Evolutionary conservation across 768 basidiomycete species (phyloP), one percentile per base, ranked within the genome.

Genomic region (Tricholoma furcatifolium): DNA sequence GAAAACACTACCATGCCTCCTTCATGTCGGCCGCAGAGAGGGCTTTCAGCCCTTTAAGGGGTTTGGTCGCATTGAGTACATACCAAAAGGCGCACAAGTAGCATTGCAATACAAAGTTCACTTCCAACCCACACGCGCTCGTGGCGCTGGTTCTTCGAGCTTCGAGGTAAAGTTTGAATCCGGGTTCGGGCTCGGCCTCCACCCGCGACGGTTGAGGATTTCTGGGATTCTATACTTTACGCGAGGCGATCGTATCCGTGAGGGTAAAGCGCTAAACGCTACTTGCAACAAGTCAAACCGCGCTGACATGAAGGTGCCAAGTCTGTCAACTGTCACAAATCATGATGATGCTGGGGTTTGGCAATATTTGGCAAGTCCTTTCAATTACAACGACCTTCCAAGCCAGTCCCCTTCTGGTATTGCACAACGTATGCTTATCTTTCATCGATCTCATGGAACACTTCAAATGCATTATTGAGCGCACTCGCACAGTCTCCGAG

Each of bases 1-100:
- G 40, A 62, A 54, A 56, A 60, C 51, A 54, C 51, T 35, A n/a
- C 21, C 18, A 36, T 31, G 14, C 20, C 3, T 48, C 34, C 17
- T 55, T 42, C 30, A 35, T 41, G 8, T 49, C 39, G 46, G 45
- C 17, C 18, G 23, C 40, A 46, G 56, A 42, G 56, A 31, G 51
- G 27, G 44, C 42, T 21, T 36, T 43, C 31, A 27, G 40, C 20
- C 17, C 38, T 18, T 20, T 45, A 34, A 10, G 27, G n/a, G 27
- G 21, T 7, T 34, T n/a, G n/a, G 5, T 27, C 30, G 20, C 23
- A 23, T 43, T 20, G 14, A 34, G 20, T 8, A 8, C 36, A 42
- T 50, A 50, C 10, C 31, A 31, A 17, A 21, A 20, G 40, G 27
- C 43, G 23, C 17, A 46, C 42, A 17, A 20, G n/a, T 42, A 40